Percentiles rank a stretch among this genome's conserved stretches.
phyloP scores from a whole-genome alignment of 2,329 filamentous ascomycete species.

The Incumbomyces delicatus region DNA sequence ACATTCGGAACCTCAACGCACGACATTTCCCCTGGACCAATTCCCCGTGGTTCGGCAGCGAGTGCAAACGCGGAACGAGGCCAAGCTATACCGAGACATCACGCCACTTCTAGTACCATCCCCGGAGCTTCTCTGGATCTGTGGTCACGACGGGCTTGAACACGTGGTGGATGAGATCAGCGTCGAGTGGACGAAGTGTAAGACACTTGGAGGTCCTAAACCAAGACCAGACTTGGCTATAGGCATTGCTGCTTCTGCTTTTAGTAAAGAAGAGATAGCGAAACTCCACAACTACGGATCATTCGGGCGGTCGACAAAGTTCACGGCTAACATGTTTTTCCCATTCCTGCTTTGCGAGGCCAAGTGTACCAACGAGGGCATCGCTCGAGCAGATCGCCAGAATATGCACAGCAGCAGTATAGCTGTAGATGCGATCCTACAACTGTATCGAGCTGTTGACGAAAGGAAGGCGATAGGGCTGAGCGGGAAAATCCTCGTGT shows the following conservation, averaged over 20 bases:
- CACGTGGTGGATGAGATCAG: constrained; percentile 2
- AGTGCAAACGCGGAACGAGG: constrained; percentile 1
- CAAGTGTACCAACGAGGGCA: background rate
- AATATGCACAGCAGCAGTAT: constrained; percentile 3
- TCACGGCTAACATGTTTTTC: constrained; percentile 4
- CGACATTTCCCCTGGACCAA: background rate
- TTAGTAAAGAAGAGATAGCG: constrained; percentile 1
- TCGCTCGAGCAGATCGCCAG: background rate
- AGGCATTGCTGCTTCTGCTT: constrained; percentile 1
- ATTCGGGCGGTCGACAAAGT: background rate
- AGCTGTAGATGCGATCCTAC: constrained; percentile 2
- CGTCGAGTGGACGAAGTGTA: constrained; percentile 1
- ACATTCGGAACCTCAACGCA: constrained; percentile 1
- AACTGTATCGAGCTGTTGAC: constrained; percentile 1
- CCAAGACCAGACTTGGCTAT: background rate
- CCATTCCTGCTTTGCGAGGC: constrained; percentile 5
- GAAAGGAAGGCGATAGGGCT: background rate
- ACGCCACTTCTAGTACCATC: constrained; percentile 3
- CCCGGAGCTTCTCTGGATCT: constrained; percentile 1
- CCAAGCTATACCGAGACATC: constrained; percentile 2
- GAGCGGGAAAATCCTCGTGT: constrained; percentile 5
- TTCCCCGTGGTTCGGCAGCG: background rate
- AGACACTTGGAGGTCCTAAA: constrained; percentile 3
- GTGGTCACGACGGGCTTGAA: constrained; percentile 1
- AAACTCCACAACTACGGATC: background rate